Percentiles rank a stretch among this genome's conserved stretches.
phyloP scores from a whole-genome alignment of 1,284 basidiomycete genomes.

The Macrocystidia cucumis region DNA sequence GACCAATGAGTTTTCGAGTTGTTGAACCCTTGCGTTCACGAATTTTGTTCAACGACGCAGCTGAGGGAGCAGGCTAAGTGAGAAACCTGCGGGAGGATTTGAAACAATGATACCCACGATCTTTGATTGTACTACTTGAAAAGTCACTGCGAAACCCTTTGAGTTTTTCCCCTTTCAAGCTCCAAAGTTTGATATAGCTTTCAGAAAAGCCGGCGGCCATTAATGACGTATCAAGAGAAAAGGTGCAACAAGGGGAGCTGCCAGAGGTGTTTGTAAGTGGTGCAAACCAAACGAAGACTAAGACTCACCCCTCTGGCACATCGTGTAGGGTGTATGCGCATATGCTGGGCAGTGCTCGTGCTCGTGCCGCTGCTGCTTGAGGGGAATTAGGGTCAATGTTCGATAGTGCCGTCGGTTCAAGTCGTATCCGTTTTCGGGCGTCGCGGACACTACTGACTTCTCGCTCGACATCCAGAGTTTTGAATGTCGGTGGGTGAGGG shows the following conservation, averaged over 20 bases:
- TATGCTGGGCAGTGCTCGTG: conserved; percentile 77
- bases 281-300: conserved; percentile 2
- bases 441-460: conserved; percentile 91
- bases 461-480: conserved; percentile 82
- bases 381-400: conserved; percentile 48
- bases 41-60: conserved; percentile 52
- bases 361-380: conserved; percentile 45
- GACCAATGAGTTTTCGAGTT: conserved; percentile 91
- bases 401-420: conserved; percentile 66
- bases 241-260: conserved; percentile 82
- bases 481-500: conserved; percentile 78
- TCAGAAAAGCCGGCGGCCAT: conserved; percentile 96
- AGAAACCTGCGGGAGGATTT: conserved; percentile 4
- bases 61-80: conserved; percentile 28
- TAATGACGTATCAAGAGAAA: conserved; percentile 89
- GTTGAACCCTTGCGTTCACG: conserved; percentile 74
- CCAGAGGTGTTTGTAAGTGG: conserved; percentile 3
- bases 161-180: conserved; percentile 87
- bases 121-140: conserved; percentile 55
- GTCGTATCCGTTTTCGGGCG: conserved; percentile 80
- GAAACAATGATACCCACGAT: conserved; percentile 50
- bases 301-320: conserved; percentile 77
- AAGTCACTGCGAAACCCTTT: conserved; percentile 75
- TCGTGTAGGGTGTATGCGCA: conserved; percentile 93
- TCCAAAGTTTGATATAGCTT: conserved; percentile 95